These are phyloP conservation scores for Echeveria elegans DNA, from an alignment of 164 flowering plant species.

Conservation along the genomic window DNA sequence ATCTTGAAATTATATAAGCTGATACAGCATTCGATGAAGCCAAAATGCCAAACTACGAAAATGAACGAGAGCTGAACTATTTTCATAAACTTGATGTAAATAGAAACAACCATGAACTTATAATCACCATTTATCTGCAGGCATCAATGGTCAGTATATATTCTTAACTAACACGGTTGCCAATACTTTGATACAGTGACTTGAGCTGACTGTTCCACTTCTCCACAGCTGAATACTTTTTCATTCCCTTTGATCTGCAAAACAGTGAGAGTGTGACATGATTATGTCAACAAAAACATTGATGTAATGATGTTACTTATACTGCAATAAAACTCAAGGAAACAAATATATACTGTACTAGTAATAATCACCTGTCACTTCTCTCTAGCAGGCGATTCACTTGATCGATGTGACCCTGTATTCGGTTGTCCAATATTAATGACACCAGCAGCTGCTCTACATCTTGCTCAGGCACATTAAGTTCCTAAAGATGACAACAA, in stretches of 20 bases:
- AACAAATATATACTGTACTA: too few species aligned
- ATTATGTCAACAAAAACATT: background rate
- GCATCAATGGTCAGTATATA: too few species aligned
- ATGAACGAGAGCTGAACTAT: too few species aligned
- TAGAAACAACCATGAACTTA: too few species aligned
- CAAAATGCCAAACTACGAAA: too few species aligned
- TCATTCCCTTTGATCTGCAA: constrained; percentile 89
- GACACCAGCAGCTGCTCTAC: constrained; percentile 89
- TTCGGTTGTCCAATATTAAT: constrained; percentile 77
- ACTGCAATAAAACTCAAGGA: background rate
- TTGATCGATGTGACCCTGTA: constrained; percentile 84
- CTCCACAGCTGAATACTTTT: constrained; percentile 76
- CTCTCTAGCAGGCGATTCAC: constrained; percentile 75
- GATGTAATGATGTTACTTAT: too few species aligned
- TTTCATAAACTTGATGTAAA: too few species aligned
- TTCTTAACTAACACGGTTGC: constrained; percentile 56
- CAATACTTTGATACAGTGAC: constrained; percentile 63
- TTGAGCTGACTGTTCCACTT: constrained; percentile 95
- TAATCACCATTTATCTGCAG: too few species aligned
- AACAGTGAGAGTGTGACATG: background rate
- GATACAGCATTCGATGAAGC: too few species aligned
- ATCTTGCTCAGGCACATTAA: constrained; percentile 92
- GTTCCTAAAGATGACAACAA: constrained; percentile 47
- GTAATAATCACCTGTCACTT: constrained; percentile 60
- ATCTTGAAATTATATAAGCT: too few species aligned